phyloP scores from a whole-genome alignment of 2,329 filamentous ascomycete species.

The Fonsecaea nubica region DNA sequence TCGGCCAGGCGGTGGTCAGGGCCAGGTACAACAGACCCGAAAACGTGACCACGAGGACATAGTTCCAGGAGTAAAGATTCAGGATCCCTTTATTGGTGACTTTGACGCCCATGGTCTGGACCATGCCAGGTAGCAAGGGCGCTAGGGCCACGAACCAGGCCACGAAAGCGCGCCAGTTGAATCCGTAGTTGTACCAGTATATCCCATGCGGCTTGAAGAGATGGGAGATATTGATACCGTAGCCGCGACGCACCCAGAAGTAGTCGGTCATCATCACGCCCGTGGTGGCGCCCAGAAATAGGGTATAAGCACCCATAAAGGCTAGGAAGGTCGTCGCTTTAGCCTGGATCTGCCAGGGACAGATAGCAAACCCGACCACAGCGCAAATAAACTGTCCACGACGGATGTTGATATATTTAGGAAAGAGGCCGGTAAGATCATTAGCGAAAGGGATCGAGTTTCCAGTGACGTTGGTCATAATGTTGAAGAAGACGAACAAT shows the following conservation, averaged over 20 bases:
- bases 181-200: conserved; percentile 46
- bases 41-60: conserved; percentile 26
- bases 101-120: conserved; percentile 29
- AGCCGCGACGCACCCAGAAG: conserved; percentile 36
- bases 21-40: conserved; percentile 13
- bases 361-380: conserved; percentile 52
- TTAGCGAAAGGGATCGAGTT: conserved; percentile 53
- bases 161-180: conserved; percentile 67
- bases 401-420: conserved; percentile 60
- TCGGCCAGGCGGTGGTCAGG: conserved; percentile 9
- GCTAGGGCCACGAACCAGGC: conserved; percentile 64
- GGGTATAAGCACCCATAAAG: conserved; percentile 44
- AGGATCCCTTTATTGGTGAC: conserved; percentile 53
- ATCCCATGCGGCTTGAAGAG: conserved; percentile 34
- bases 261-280: conserved; percentile 38
- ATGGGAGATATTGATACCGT: conserved; percentile 27
- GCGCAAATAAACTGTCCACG: conserved; percentile 50
- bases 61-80: conserved; percentile 70
- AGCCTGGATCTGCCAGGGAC: conserved; percentile 56
- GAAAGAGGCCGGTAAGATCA: conserved; percentile 60
- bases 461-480: conserved; percentile 26
- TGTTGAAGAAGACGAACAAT: conserved; percentile 24
- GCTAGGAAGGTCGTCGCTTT: conserved; percentile 50
- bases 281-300: conserved; percentile 37
- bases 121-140: conserved; percentile 64